Percentiles rank a stretch among this genome's conserved stretches.
Conservation (phyloP, 768 basidiomycete genomes). For the Lyophyllum semitale region DNA sequence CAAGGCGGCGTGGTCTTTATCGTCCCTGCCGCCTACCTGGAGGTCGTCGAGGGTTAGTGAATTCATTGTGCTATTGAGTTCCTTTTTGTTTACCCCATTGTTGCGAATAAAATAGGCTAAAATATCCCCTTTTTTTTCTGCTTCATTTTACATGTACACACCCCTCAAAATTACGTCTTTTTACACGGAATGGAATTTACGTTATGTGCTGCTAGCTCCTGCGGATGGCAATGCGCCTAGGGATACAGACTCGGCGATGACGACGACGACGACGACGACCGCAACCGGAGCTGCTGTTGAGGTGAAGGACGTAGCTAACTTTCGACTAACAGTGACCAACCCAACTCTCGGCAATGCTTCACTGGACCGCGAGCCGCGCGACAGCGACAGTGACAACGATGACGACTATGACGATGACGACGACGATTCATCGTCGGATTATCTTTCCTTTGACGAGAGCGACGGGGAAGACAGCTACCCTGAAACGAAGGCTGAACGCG, state of each 20-base stretch:
- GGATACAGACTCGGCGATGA: neutral
- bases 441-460: conserved; percentile 39
- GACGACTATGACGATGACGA: conserved; percentile 35
- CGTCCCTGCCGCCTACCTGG: conserved; percentile 91
- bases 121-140: conserved; percentile 62
- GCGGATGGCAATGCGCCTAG: neutral
- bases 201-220: conserved; percentile 13
- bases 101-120: conserved; percentile 73
- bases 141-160: conserved; percentile 46
- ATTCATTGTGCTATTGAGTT: conserved; percentile 53
- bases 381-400: conserved; percentile 30
- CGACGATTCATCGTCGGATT: conserved; percentile 25
- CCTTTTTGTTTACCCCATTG: conserved; percentile 60
- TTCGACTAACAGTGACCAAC: conserved; percentile 1
- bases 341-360: conserved; percentile 1
- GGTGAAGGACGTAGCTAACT: neutral
- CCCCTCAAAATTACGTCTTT: conserved; percentile 34
- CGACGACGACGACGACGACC: neutral
- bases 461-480: conserved; percentile 35
- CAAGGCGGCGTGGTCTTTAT: conserved; percentile 82
- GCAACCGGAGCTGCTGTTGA: conserved; percentile 4
- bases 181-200: conserved; percentile 28
- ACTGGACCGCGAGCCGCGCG: conserved; percentile 16
- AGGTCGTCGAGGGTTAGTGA: conserved; percentile 89
- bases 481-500: conserved; percentile 52